phyloP scores from a whole-genome alignment of 2,329 filamentous ascomycete species.

The Dothidotthia symphoricarpi region DNA sequence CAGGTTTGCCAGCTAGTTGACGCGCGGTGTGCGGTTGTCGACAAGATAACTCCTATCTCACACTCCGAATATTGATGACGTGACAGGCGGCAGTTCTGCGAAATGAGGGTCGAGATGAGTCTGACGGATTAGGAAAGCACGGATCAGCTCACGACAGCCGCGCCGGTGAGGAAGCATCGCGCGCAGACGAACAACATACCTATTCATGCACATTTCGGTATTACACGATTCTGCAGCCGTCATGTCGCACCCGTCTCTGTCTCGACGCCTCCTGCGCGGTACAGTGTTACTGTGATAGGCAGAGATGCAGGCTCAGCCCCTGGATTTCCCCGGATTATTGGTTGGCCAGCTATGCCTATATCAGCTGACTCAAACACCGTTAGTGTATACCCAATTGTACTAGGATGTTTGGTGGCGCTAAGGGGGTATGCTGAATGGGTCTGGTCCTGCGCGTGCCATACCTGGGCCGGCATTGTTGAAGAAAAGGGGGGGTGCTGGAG shows the following conservation, averaged over 20 bases:
- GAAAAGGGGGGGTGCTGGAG: slow-evolving; percentile 21
- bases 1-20: no score
- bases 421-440: slow-evolving; percentile 11
- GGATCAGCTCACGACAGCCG: no score
- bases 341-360: slow-evolving; percentile 19
- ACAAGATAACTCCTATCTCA: no score
- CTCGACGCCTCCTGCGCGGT: slow-evolving; percentile 2
- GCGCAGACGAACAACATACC: no score
- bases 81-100: no score
- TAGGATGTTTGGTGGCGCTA: slow-evolving; percentile 14
- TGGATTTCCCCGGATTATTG: slow-evolving; percentile 41
- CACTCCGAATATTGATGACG: no score
- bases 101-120: no score
- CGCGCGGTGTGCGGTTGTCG: no score
- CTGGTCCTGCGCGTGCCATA: slow-evolving; percentile 14
- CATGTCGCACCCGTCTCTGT: slow-evolving; percentile 4
- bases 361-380: slow-evolving; percentile 20
- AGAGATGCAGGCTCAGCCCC: slow-evolving; percentile 22
- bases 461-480: slow-evolving; percentile 10
- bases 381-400: slow-evolving; percentile 20
- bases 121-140: no score
- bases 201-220: no score
- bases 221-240: background rate
- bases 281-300: slow-evolving; percentile 2
- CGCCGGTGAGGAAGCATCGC: no score